These are phyloP conservation scores for Recurvomyces mirabilis DNA, from an alignment of 495 filamentous ascomycete genomes.

Conservation along the genomic window DNA sequence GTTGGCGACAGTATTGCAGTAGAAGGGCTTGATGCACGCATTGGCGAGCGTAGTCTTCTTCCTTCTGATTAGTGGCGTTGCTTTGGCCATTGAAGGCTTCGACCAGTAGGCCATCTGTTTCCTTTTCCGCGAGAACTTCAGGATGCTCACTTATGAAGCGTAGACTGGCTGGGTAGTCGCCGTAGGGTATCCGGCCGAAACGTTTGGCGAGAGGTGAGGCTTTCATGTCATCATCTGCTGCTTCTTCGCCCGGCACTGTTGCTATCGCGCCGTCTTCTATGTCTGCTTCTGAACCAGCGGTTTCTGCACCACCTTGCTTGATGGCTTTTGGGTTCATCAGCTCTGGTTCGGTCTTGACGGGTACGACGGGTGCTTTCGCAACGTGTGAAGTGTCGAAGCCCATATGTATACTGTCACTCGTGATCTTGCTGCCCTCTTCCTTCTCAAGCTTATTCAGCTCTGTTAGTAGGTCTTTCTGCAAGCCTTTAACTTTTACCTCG, in stretches of 20 bases:
- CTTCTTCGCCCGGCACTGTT: constrained; percentile 20
- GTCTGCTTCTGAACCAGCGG: constrained; percentile 51
- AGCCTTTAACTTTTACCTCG: constrained; percentile 57
- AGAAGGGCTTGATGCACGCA: constrained; percentile 91
- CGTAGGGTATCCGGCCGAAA: constrained; percentile 68
- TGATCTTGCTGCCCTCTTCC: constrained; percentile 82
- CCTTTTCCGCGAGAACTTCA: constrained; percentile 66
- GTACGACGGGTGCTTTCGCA: constrained; percentile 30
- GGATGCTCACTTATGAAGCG: constrained; percentile 67
- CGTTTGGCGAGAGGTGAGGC: constrained; percentile 62
- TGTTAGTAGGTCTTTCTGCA: constrained; percentile 60
- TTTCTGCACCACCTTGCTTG: constrained; percentile 30
- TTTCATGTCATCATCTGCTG: constrained; percentile 52
- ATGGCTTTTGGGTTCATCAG: constrained; percentile 56
- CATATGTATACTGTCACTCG: constrained; percentile 78
- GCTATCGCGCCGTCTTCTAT: constrained; percentile 50
- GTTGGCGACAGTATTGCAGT: constrained; percentile 82
- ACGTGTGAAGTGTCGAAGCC: constrained; percentile 81
- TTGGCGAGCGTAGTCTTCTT: constrained; percentile 62
- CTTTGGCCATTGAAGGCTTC: constrained; percentile 82
- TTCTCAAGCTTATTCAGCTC: constrained; percentile 75
- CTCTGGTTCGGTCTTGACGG: constrained; percentile 43
- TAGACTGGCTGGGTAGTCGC: constrained; percentile 60
- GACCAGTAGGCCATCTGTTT: constrained; percentile 82
- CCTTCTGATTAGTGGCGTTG: constrained; percentile 41